Base-by-base conservation (phyloP, 179 eudicot species). In the Silene coronaria region DNA sequence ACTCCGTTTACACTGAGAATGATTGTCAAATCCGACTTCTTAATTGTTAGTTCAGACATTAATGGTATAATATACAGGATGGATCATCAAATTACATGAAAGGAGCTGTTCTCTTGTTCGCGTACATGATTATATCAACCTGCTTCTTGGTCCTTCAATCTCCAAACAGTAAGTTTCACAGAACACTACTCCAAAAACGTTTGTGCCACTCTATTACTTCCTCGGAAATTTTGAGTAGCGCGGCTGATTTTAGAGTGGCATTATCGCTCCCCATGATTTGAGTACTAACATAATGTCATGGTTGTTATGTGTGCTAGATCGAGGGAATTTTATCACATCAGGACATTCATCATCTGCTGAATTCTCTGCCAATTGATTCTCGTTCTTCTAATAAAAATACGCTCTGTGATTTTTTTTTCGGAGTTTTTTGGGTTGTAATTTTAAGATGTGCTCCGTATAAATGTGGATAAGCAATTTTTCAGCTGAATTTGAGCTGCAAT, bases 1-100 rank as follows among this genome's bases (percentile, higher is more conserved):
- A n/a, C n/a, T n/a, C n/a, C n/a, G n/a, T n/a, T n/a, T n/a, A n/a
- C n/a, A n/a, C n/a, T n/a, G n/a, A n/a, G n/a, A n/a, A n/a, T n/a
- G n/a, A n/a, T n/a, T n/a, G n/a, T n/a, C n/a, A n/a, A n/a, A 42
- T 42, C 14, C 14, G 14, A 42, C 13, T 9, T 42, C 0, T 42
- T 1, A 42, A 42, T 9, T 38, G 45, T 38, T 8, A 38, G 6
- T 38, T 38, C 45, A 38, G 45, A 27, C n/a, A 13, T 13, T 26
- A 11, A 57, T 26, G 45, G 12, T 9, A 38, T 38, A 38, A 38
- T 45, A 24, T 62, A 53, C 87, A 86, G 92, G 89, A 89, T 79
- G 92, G 92, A 75, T 86, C 82, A 59, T 89, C 93, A 66, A 87
- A 89, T 77, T 89, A 89, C 80, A 58, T 89, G 76, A 89, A 89